These are phyloP conservation scores for Allium cepa DNA, from an alignment of 106 monocot species.

Conservation along the genomic window DNA sequence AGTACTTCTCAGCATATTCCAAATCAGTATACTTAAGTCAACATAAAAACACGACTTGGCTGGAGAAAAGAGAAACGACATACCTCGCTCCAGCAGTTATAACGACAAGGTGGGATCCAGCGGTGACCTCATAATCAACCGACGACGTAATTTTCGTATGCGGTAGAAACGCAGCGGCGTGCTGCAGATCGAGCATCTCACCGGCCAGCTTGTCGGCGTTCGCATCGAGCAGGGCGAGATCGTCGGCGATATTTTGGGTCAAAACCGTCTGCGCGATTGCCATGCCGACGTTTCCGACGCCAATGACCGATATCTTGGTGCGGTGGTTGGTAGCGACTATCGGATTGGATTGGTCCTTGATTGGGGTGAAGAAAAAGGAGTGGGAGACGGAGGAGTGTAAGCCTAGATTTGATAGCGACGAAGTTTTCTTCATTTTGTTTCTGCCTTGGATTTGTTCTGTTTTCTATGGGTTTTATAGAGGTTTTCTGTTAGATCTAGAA, in stretches of 20 bases:
- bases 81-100: slow-evolving; percentile 64
- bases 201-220: slow-evolving; percentile 67
- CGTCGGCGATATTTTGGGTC: slow-evolving; percentile 69
- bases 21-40: no score
- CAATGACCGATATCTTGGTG: slow-evolving; percentile 74
- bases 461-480: neutral
- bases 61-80: no score
- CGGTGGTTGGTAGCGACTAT: slow-evolving; percentile 15
- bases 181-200: slow-evolving; percentile 92
- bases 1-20: no score
- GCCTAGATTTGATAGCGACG: slow-evolving; percentile 64
- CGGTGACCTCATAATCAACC: slow-evolving; percentile 44
- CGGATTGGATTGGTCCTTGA: slow-evolving; percentile 16
- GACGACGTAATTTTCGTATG: slow-evolving; percentile 39
- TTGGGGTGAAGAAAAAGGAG: slow-evolving; percentile 28
- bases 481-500: neutral
- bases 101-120: slow-evolving; percentile 60
- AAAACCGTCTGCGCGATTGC: slow-evolving; percentile 94
- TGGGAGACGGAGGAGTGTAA: slow-evolving; percentile 19
- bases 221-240: slow-evolving; percentile 72
- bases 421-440: slow-evolving; percentile 38
- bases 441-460: slow-evolving; percentile 2
- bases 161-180: slow-evolving; percentile 89
- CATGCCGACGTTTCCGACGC: slow-evolving; percentile 93
- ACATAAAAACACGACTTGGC: no score